A percentile compares a stretch with the other conserved stretches of the same genome.
These are phyloP conservation scores for Zychaea mexicana DNA, from an alignment of 371 early-diverging fungal genomes.

Conservation along the genomic window DNA sequence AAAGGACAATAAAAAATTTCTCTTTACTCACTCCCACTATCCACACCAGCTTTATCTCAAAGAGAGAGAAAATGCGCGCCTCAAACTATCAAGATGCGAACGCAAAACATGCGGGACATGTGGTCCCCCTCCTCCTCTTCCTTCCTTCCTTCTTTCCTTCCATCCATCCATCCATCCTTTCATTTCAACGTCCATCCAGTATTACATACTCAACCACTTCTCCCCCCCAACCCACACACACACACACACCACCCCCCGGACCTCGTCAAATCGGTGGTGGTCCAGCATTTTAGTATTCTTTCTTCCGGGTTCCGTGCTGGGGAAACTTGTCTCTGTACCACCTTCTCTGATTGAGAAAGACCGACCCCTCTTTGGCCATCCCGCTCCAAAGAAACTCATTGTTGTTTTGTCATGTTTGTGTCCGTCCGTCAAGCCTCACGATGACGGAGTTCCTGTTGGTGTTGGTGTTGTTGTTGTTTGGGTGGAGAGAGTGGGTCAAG, in stretches of 20 bases:
- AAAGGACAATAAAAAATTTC: slow-evolving; percentile 17
- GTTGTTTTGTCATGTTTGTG: not conserved
- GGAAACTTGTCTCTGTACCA: slow-evolving; percentile 4
- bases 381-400: slow-evolving; percentile 5
- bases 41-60: slow-evolving; percentile 12
- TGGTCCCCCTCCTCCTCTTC: slow-evolving; percentile 10
- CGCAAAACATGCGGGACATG: slow-evolving; percentile 15
- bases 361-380: slow-evolving; percentile 14
- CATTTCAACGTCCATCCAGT: no score
- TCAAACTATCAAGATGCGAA: not conserved
- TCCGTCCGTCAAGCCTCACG: slow-evolving; percentile 6
- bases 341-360: slow-evolving; percentile 6
- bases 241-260: not conserved
- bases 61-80: not conserved
- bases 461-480: not conserved
- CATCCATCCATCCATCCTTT: no score
- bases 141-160: no score
- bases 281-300: slow-evolving; percentile 9
- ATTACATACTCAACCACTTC: no score
- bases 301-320: slow-evolving; percentile 22
- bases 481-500: not conserved
- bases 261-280: not conserved
- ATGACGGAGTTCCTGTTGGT: slow-evolving; percentile 3
- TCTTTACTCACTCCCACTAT: slow-evolving; percentile 12
- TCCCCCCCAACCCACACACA: no score